These are phyloP conservation scores for Fusarium mundagurra DNA, from an alignment of 2,329 filamentous ascomycete genomes.

Conservation along the genomic window DNA sequence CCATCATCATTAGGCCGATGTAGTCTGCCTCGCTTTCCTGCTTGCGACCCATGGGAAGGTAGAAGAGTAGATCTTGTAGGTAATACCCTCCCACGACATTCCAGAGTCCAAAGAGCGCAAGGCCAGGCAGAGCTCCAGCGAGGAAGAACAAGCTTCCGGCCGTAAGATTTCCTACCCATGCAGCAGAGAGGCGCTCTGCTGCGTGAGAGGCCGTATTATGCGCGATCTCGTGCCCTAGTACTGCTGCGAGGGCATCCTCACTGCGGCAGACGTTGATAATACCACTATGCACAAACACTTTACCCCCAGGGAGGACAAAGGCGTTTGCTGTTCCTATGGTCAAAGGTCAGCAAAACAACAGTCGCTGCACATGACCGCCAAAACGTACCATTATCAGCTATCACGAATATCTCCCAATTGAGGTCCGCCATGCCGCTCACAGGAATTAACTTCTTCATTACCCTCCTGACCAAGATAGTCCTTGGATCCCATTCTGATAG, in stretches of 20 bases:
- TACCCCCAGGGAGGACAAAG: conserved; percentile 81
- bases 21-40: conserved; percentile 84
- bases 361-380: neutral
- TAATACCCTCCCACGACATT: conserved; percentile 56
- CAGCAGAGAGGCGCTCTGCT: conserved; percentile 69
- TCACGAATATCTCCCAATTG: conserved; percentile 79
- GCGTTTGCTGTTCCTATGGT: conserved; percentile 68
- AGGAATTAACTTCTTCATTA: conserved; percentile 74
- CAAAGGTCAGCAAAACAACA: neutral
- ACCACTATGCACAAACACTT: conserved; percentile 82
- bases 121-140: conserved; percentile 54
- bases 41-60: conserved; percentile 72
- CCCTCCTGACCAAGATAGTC: conserved; percentile 65
- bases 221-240: conserved; percentile 83
- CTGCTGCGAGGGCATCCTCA: conserved; percentile 77
- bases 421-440: conserved; percentile 68
- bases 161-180: conserved; percentile 62
- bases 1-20: conserved; percentile 85
- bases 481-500: conserved; percentile 69
- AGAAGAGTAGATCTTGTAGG: conserved; percentile 71
- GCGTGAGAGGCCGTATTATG: conserved; percentile 77
- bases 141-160: conserved; percentile 61
- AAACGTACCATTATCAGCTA: conserved; percentile 68
- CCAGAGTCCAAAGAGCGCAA: conserved; percentile 52
- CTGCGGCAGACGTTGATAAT: conserved; percentile 73